Evolutionary conservation across 768 basidiomycete species (phyloP), one percentile per base, ranked within the genome.

Genomic region (Gloeophyllum trabeum): DNA sequence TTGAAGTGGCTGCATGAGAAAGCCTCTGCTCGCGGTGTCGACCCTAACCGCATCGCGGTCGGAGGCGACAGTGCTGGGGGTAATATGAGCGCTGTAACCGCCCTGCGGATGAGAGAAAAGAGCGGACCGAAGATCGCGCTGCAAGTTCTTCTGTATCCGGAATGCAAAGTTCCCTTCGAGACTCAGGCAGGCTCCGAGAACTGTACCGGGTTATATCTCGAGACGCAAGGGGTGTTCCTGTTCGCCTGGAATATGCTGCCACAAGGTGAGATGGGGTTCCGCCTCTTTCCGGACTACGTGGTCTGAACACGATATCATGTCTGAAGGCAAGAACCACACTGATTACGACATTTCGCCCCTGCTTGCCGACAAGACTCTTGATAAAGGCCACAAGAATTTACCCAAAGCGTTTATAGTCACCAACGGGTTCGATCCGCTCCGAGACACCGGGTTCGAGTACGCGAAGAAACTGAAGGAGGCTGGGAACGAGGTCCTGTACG

Each of bases 41-140:
- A 46, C 30, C 38, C 44, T 5, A 39, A 46, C 35, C 41, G 38
- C 12, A 39, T 48, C 24, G 30, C 44, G 6, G 48, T 41, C 28
- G 48, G 44, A 14, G 48, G 44, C 1, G 48, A 48, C 35, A 46
- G 44, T 18, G 42, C 48, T 1, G 45, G 45, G 7, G 48, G 48
- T 12, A 45, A 49, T 24, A 49, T 46, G 44, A 43, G 42, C 23
- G 44, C 48, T 39, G 45, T 39, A 1, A 16, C 43, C 7, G 39
- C 43, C 12, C 41, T 48, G 10, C 21, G 47, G 21, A 19, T 44
- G 21, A 40, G 43, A 19, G 44, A 48, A 19, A 23, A 16, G n/a
- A 14, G 35, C 13, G 16, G 20, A 14, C 19, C 19, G 22, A 22
- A 19, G 19, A 37, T 25, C 30, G 43, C 38, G 14, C 35, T 43